These are phyloP conservation scores for Ceratopteris richardii DNA, from an alignment of 75 land plant genomes.

Conservation along the genomic window DNA sequence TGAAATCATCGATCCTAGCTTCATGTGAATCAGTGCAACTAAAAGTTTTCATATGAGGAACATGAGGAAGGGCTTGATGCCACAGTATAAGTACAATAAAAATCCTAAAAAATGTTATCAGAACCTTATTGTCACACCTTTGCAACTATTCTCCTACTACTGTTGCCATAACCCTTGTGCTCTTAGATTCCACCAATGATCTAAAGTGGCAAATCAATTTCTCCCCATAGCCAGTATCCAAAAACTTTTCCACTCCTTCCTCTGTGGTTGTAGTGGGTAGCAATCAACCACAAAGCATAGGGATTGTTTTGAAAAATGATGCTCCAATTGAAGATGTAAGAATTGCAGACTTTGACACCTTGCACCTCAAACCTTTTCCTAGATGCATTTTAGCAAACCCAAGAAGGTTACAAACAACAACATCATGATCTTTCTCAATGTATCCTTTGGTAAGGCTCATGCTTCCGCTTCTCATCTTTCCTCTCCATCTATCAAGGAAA, in stretches of 20 bases:
- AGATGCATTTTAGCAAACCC: not conserved
- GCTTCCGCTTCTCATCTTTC: not conserved
- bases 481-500: not conserved
- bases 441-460: not conserved
- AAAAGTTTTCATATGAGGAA: not conserved
- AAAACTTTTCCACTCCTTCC: conserved; percentile 1
- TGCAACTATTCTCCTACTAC: not conserved
- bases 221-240: not conserved
- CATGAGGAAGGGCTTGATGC: not conserved
- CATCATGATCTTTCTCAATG: not conserved
- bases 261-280: not conserved
- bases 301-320: not conserved
- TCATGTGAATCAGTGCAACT: not conserved
- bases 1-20: not conserved
- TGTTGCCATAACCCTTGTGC: not conserved
- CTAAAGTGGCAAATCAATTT: not conserved
- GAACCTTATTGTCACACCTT: not conserved
- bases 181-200: not conserved
- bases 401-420: not conserved
- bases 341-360: not conserved
- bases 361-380: not conserved
- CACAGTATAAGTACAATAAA: not conserved
- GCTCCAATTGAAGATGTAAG: not conserved
- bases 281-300: not conserved
- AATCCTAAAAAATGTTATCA: not conserved